Percentiles rank a stretch among this genome's conserved stretches.
Evolutionary conservation across 208 protist genomes (phyloP).

Genomic region (Trypanosoma lewisi): DNA sequence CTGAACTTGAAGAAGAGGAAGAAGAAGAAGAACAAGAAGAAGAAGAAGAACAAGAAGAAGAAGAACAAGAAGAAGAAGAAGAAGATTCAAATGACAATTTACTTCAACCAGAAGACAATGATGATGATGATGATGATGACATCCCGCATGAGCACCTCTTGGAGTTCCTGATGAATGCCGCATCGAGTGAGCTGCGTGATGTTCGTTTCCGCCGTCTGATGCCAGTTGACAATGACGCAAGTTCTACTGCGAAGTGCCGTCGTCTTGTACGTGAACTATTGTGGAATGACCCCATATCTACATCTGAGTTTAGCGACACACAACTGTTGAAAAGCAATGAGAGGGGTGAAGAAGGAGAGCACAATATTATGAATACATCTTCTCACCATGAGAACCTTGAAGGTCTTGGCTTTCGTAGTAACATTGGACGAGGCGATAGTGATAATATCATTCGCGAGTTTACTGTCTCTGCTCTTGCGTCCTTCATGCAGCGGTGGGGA

Average conservation of each 20-base stretch:
- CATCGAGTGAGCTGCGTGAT: slow-evolving; percentile 4
- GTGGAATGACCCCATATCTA: slow-evolving; percentile 51
- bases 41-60: not conserved
- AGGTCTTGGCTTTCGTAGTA: slow-evolving; percentile 41
- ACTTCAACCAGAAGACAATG: too few species aligned
- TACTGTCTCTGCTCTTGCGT: slow-evolving; percentile 34
- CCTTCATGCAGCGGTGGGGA: slow-evolving; percentile 53
- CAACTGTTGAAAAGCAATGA: not conserved
- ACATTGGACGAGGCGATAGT: slow-evolving; percentile 20
- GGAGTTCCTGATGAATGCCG: slow-evolving; percentile 23
- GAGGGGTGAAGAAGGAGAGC: not conserved
- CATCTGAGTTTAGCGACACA: not conserved
- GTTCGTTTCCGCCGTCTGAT: slow-evolving; percentile 30
- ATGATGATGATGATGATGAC: slow-evolving; percentile 17
- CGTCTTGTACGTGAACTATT: slow-evolving; percentile 72
- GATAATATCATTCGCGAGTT: slow-evolving; percentile 52
- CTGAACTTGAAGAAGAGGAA: too few species aligned
- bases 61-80: not conserved
- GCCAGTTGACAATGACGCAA: slow-evolving; percentile 16
- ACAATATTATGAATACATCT: not conserved
- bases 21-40: not conserved
- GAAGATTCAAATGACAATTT: not conserved
- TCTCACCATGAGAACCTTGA: slow-evolving; percentile 6
- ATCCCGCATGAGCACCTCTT: slow-evolving; percentile 31
- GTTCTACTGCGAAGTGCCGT: slow-evolving; percentile 21